phyloP scores from a whole-genome alignment of 2,329 filamentous ascomycete genomes.

The Ascochyta koolunga region DNA sequence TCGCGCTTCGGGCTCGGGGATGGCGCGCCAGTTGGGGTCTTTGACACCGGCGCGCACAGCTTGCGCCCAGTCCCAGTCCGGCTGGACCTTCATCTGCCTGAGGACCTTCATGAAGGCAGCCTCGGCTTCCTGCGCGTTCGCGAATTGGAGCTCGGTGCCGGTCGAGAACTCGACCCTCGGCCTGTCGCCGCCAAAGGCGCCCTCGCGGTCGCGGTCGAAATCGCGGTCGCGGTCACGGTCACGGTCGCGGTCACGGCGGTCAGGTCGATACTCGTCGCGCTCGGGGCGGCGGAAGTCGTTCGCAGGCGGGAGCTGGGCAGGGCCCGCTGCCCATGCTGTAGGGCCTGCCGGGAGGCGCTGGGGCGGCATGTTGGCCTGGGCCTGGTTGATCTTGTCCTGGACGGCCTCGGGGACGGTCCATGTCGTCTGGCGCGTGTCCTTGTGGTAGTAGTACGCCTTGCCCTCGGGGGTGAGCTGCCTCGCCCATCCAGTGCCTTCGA shows the following conservation, averaged over 20 bases:
- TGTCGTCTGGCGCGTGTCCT: slow-evolving; percentile 86
- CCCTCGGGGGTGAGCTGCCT: slow-evolving; percentile 88
- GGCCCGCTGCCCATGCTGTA: slow-evolving; percentile 66
- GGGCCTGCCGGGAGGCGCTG: slow-evolving; percentile 49
- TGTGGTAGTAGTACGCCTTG: slow-evolving; percentile 92
- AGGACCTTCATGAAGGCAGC: slow-evolving; percentile 91
- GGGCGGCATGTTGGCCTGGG: slow-evolving; percentile 59
- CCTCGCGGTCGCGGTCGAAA: slow-evolving; percentile 54
- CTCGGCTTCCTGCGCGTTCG: slow-evolving; percentile 80
- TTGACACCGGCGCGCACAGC: slow-evolving; percentile 84
- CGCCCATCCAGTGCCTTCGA: slow-evolving; percentile 87
- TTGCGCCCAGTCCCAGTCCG: slow-evolving; percentile 93
- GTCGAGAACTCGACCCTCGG: slow-evolving; percentile 48
- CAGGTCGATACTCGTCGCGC: slow-evolving; percentile 37
- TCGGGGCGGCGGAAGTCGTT: slow-evolving; percentile 46
- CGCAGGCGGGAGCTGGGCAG: slow-evolving; percentile 48
- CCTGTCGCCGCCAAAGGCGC: slow-evolving; percentile 50
- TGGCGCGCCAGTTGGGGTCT: slow-evolving; percentile 89
- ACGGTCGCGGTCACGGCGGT: slow-evolving; percentile 38
- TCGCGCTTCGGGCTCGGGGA: slow-evolving; percentile 94
- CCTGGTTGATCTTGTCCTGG: slow-evolving; percentile 76
- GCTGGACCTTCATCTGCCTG: slow-evolving; percentile 81
- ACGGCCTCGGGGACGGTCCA: slow-evolving; percentile 87
- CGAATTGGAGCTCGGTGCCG: slow-evolving; percentile 59
- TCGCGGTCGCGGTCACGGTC: slow-evolving; percentile 49